Base-by-base conservation (phyloP, 768 basidiomycete genomes). In the Clathrus columnatus region DNA sequence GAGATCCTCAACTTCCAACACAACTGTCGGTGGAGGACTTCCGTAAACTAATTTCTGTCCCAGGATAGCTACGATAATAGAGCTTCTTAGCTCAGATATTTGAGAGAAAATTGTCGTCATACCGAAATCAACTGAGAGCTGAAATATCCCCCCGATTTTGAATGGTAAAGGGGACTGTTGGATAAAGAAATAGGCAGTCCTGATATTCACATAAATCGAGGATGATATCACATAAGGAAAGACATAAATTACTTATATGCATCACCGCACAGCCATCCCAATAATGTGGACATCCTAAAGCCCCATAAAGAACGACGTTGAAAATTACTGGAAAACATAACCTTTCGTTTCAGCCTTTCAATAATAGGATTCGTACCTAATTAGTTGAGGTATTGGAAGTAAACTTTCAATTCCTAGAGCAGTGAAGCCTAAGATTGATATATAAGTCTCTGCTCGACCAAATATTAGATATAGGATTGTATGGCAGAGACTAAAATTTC, bases 211-310 rank as follows among this genome's bases (percentile, higher is more conserved):
- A n/a, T n/a, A 47, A 43, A 61, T 47, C 49, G 53, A 48, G 17
- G 60, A 41, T 41, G 28, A 56, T 57, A 23, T 51, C 48, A 54
- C n/a, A n/a, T n/a, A 42, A 62, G 41, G 46, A 49, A 27, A 56
- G 7, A 42, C 26, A 20, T 16, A 58, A n/a, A 75, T 59, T 62
- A 89, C 90, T 92, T 92, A 79, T 88, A 91, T 17, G 80, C 68
- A 68, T 92, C 90, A 60, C 90, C 90, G 57, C 85, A 87, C 46
- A 80, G 71, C 90, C 90, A 91, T 27, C 90, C 90, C 30, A 90
- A 63, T 48, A 92, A 68, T 2, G 90, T 92, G 6, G 88, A 87
- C 68, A 81, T 77, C 29, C 89, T 80, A 69, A 92, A 92, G 30
- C 90, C 90, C 68, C 90, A 90, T 47, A 92, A 67, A 1, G 90